phyloP scores from a whole-genome alignment of 129 eudicot species.

The Solidago caesia region DNA sequence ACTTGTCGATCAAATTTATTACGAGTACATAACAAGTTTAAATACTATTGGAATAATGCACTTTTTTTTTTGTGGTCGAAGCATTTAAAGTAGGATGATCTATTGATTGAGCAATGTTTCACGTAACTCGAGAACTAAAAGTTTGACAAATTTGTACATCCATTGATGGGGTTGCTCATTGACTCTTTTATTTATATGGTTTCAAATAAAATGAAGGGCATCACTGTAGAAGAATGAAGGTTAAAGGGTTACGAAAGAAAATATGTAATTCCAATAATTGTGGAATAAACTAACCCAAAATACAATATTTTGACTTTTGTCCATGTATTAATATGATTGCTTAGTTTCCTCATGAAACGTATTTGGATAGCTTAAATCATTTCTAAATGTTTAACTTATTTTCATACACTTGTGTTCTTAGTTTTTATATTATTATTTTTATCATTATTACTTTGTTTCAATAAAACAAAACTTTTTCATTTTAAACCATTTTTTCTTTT shows the following conservation, averaged over 20 bases:
- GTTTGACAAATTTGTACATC: too few species aligned
- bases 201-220: conserved; percentile 5
- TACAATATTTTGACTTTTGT: conserved; percentile 28
- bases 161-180: too few species aligned
- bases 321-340: conserved; percentile 28
- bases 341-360: conserved; percentile 23
- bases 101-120: too few species aligned
- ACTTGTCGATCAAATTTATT: too few species aligned
- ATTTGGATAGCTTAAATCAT: conserved; percentile 25
- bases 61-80: too few species aligned
- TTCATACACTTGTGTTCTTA: not conserved
- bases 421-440: not conserved
- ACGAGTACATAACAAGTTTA: too few species aligned
- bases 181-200: not conserved
- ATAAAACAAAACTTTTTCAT: too few species aligned
- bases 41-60: too few species aligned
- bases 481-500: too few species aligned
- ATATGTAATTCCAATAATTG: conserved; percentile 21
- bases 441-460: too few species aligned
- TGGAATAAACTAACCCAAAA: conserved; percentile 27
- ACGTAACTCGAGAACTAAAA: too few species aligned
- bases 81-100: too few species aligned
- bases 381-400: conserved; percentile 20
- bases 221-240: not conserved
- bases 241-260: conserved; percentile 15